Evolutionary conservation across 371 early-diverging fungal genomes (phyloP), one percentile per base, ranked within the genome.

Genomic region (Mortierella sp.): DNA sequence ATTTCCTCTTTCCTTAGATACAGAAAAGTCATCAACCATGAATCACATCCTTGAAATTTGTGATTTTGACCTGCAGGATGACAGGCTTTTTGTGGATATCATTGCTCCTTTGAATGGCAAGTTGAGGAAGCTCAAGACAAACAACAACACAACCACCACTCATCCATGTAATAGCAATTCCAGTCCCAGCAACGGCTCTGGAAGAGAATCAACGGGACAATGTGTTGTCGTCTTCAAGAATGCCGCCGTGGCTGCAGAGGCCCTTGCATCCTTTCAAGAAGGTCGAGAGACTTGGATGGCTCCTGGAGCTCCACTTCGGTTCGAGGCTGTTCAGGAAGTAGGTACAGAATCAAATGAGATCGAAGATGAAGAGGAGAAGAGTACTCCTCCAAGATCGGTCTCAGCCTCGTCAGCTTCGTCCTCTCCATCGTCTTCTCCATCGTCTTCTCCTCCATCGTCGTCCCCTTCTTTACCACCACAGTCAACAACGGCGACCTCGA

Each of bases 241-340:
- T 51, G 79, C 72, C 5, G 43, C 28, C 25, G 4, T 77, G 56
- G 79, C 79, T 5, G n/a, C 68, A 2, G 79, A 77, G 30, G 79
- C 72, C 0, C 45, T 77, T 37, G 4, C 50, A 18, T 66, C 79
- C 1, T 72, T 77, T 66, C 68, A 77, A 45, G 72, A 72, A 26
- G 79, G 79, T n/a, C 64, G 29, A 23, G 72, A 68, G 46, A 77
- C 72, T 7, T 77, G 79, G 79, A 65, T 77, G 72, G 58, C 23
- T 11, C 58, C 70, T 0, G 70, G 57, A 9, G 62, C 75, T 0
- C 55, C 21, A 15, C 26, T 63, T 11, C 44, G n/a, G 0, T 63
- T 66, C 44, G 70, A n/a, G n/a, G n/a, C n/a, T n/a, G n/a, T n/a
- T n/a, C n/a, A n/a, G n/a, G n/a, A n/a, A n/a, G n/a, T n/a, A n/a